phyloP scores from a whole-genome alignment of 768 basidiomycete genomes.

The Kwoniella sp. region DNA sequence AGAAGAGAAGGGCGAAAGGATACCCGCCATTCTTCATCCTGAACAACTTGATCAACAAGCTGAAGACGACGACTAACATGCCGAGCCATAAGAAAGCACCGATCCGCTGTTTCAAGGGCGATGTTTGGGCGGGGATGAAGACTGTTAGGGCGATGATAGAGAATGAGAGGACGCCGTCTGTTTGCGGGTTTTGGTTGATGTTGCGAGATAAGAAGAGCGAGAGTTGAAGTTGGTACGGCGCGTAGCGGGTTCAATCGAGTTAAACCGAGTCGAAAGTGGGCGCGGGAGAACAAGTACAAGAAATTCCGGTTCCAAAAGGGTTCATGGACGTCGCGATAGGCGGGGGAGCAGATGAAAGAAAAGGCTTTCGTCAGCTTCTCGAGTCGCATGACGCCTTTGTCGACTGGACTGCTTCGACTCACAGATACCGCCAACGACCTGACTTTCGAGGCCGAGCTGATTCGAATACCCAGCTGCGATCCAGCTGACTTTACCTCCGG shows the following conservation, averaged over 20 bases:
- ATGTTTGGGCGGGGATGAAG: constrained; percentile 67
- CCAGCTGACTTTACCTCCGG: constrained; percentile 65
- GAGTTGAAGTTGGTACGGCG: not conserved
- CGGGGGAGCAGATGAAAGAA: not conserved
- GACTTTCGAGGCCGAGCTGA: constrained; percentile 90
- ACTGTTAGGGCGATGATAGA: constrained; percentile 76
- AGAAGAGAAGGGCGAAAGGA: constrained; percentile 55
- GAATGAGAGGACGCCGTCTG: constrained; percentile 80
- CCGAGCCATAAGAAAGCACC: constrained; percentile 89
- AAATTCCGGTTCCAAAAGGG: not conserved
- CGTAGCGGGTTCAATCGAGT: not conserved
- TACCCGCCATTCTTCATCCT: constrained; percentile 82
- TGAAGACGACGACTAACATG: constrained; percentile 81
- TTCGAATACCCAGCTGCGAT: constrained; percentile 85
- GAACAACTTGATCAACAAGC: constrained; percentile 82
- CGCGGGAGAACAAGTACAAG: not conserved
- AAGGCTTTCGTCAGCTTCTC: not conserved
- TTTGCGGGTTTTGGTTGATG: not conserved
- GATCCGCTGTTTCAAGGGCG: constrained; percentile 71
- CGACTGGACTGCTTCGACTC: constrained; percentile 54
- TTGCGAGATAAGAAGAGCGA: not conserved
- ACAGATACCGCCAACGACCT: constrained; percentile 85
- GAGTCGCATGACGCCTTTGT: not conserved
- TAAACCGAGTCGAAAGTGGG: too few species aligned
- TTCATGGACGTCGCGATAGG: not conserved